Conservation (phyloP, 768 basidiomycete species). For the Psilocybe tampanensis region DNA sequence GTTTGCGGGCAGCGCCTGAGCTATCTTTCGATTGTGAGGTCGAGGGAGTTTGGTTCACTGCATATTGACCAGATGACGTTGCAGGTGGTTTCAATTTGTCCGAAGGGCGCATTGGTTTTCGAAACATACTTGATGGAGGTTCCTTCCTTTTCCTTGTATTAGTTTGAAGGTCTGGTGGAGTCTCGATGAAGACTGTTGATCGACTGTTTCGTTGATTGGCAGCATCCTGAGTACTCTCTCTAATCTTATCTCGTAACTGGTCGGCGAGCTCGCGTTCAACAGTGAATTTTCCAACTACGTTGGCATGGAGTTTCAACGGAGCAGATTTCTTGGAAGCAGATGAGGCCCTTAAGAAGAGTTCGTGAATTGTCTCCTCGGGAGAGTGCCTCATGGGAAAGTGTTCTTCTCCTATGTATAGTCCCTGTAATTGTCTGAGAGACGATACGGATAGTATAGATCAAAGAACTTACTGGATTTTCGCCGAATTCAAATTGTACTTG, state of each 20-base stretch:
- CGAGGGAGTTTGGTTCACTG: slow-evolving; percentile 10
- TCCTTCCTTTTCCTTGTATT: slow-evolving; percentile 37
- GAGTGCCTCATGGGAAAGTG: slow-evolving; percentile 62
- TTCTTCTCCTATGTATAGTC: slow-evolving; percentile 64
- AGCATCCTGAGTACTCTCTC: slow-evolving; percentile 48
- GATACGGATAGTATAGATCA: background rate
- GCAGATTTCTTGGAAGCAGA: slow-evolving; percentile 59
- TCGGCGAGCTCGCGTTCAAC: slow-evolving; percentile 64
- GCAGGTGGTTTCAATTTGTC: slow-evolving; percentile 22
- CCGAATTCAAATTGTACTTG: slow-evolving; percentile 66
- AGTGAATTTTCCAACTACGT: slow-evolving; percentile 71
- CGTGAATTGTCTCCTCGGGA: slow-evolving; percentile 62
- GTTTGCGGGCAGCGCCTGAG: slow-evolving; percentile 26
- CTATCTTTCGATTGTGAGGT: slow-evolving; percentile 9
- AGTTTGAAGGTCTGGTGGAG: slow-evolving; percentile 41
- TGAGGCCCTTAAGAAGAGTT: slow-evolving; percentile 71
- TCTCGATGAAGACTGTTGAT: slow-evolving; percentile 52
- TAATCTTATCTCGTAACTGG: slow-evolving; percentile 44
- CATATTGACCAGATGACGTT: slow-evolving; percentile 4
- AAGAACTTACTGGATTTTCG: slow-evolving; percentile 51
- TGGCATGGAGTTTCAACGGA: slow-evolving; percentile 74
- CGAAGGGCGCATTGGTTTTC: slow-evolving; percentile 37
- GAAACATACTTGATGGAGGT: slow-evolving; percentile 34
- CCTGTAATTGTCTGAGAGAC: slow-evolving; percentile 37
- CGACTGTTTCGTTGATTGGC: slow-evolving; percentile 43